Conservation (phyloP, 345 rosid species). For the Gossypium sturtianum region DNA sequence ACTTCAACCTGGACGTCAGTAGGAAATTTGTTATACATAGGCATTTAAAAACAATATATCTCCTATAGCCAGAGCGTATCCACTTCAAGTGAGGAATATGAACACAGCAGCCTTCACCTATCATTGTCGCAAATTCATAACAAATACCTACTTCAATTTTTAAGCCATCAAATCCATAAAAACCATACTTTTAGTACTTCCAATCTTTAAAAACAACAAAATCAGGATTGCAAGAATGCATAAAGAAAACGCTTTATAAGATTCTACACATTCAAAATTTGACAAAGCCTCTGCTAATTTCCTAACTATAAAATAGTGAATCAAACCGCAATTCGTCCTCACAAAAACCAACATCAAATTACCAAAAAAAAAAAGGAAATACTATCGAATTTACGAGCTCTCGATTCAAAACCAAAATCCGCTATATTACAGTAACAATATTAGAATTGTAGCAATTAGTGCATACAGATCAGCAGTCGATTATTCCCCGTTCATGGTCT, state of each 20-base stretch:
- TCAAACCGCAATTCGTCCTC: not conserved
- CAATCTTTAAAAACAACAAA: not conserved
- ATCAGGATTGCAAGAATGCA: not conserved
- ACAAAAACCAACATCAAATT: not conserved
- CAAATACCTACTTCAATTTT: not conserved
- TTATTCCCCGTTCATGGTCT: not conserved
- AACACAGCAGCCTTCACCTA: not conserved
- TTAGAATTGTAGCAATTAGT: not conserved
- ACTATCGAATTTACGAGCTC: not conserved
- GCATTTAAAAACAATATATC: not conserved
- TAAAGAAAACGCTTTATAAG: not conserved
- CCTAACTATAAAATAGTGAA: not conserved
- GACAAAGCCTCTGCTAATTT: not conserved
- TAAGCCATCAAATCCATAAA: not conserved
- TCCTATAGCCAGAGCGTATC: not conserved
- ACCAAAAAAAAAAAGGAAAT: not conserved
- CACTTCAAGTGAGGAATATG: not conserved
- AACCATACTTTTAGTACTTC: not conserved
- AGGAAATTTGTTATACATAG: not conserved
- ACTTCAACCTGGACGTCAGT: conserved; percentile 4
- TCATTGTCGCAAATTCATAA: not conserved
- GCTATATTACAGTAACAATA: not conserved
- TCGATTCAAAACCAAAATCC: not conserved
- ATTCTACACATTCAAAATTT: not conserved
- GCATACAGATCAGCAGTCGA: not conserved